Base-by-base conservation (phyloP, 225 moss, liverwort and hornwort species). In the Thuidium tamariscinum region DNA sequence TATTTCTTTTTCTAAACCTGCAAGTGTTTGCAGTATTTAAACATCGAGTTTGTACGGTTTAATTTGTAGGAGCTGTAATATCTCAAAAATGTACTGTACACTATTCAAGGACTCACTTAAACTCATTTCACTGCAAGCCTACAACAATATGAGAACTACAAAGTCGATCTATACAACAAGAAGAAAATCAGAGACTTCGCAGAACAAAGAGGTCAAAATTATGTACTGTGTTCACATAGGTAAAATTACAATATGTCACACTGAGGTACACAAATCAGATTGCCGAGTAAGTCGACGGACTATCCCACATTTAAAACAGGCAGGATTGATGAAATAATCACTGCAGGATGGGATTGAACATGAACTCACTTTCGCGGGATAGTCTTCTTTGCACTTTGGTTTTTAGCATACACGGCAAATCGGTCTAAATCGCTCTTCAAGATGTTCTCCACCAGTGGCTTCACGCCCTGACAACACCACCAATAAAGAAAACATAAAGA, bases 391-490 rank as follows among this genome's bases (percentile, higher is more conserved):
- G 60, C 65, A 81, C 89, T 88, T 88, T 44, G 82, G 2, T 63
- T 82, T 80, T 94, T 97, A 8, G 97, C 98, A 86, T 96, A 97
- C 86, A 90, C 93, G 10, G 96, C 96, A 92, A 99, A 99, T 37
- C 96, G 91, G n/a, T 97, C 80, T 84, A 99, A 80, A 86, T 99
- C 98, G 37, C 90, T 81, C 90, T 91, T 93, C 87, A 99, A 83
- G 75, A 99, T 65, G 79, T 41, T 70, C 51, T 92, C 92, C 79
- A 93, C 92, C 26, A 97, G 81, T 49, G 98, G 98, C 56, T 91
- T 88, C 86, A 97, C 77, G 18, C 90, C 96, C 96, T 96, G 92
- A 74, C 26, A 89, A 79, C 81, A 85, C 39, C 15, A 74, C n/a
- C 69, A 32, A 36, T 9, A 61, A 49, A 66, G 25, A 67, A 32